Evolutionary conservation across 164 flowering plant species (phyloP).

Genomic region (Warburgia ugandensis): DNA sequence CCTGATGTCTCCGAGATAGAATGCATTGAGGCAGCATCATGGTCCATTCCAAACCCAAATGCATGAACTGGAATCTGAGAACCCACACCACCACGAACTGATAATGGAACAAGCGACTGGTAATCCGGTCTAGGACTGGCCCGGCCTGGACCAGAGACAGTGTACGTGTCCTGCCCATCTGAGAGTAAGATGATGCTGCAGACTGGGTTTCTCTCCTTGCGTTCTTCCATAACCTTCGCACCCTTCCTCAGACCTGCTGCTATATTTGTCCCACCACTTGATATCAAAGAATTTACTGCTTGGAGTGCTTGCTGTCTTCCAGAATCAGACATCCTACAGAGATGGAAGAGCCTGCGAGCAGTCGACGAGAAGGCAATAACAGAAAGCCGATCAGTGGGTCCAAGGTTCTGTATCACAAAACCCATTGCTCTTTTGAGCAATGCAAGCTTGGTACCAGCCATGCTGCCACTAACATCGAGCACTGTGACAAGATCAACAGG

Average conservation of each 20-base stretch:
- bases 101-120: constrained; percentile 49
- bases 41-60: constrained; percentile 92
- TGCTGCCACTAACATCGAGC: constrained; percentile 98
- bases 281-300: constrained; percentile 59
- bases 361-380: constrained; percentile 88
- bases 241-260: constrained; percentile 81
- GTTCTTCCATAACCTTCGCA: constrained; percentile 69
- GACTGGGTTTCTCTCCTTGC: constrained; percentile 69
- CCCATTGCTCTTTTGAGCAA: constrained; percentile 91
- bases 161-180: constrained; percentile 92
- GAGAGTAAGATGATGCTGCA: constrained; percentile 75
- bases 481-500: constrained; percentile 93
- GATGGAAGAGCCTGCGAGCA: constrained; percentile 82
- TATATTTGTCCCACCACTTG: constrained; percentile 93
- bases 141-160: constrained; percentile 26
- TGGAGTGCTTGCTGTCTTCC: constrained; percentile 76
- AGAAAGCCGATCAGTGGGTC: constrained; percentile 81
- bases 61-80: constrained; percentile 76
- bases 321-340: constrained; percentile 65
- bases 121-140: constrained; percentile 27
- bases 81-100: constrained; percentile 28
- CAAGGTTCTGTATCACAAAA: constrained; percentile 88
- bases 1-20: constrained; percentile 81
- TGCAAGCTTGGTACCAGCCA: constrained; percentile 94
- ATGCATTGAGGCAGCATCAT: constrained; percentile 88